These are phyloP conservation scores for Eucalyptus melliodora DNA, from an alignment of 345 rosid genomes.

Conservation along the genomic window DNA sequence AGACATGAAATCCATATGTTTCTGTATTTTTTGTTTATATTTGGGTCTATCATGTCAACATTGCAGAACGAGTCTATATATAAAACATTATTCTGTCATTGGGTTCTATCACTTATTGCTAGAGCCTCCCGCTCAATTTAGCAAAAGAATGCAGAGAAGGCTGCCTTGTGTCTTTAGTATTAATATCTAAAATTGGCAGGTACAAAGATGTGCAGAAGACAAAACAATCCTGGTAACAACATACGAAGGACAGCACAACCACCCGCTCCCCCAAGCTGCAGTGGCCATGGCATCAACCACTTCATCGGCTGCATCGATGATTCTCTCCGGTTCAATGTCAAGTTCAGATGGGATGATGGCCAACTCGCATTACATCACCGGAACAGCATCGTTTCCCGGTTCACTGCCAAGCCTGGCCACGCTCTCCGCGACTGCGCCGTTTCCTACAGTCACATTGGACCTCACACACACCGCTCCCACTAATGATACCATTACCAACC, in stretches of 20 bases:
- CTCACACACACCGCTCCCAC: conserved; percentile 16
- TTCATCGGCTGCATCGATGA: conserved; percentile 31
- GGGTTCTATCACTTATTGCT: neutral
- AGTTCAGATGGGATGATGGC: conserved; percentile 24
- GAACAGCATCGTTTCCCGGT: conserved; percentile 10
- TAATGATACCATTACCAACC: neutral
- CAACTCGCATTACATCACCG: conserved; percentile 7
- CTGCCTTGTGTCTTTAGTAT: neutral
- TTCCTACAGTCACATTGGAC: conserved; percentile 42
- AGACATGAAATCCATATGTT: neutral
- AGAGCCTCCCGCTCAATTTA: neutral
- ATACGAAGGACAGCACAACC: conserved; percentile 47
- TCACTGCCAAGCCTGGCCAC: conserved; percentile 22
- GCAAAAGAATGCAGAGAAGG: neutral
- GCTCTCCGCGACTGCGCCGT: conserved; percentile 41
- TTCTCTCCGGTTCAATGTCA: conserved; percentile 37
- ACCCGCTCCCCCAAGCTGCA: conserved; percentile 48
- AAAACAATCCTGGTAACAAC: conserved; percentile 30
- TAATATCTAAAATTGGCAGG: conserved; percentile 4
- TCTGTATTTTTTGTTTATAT: neutral
- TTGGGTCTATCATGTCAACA: neutral
- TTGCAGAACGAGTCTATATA: neutral
- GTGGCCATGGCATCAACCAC: conserved; percentile 45
- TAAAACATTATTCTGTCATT: neutral
- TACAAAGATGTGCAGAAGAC: conserved; percentile 45